Evolutionary conservation across 768 basidiomycete genomes (phyloP).

Genomic region (Collybiopsis confluens): DNA sequence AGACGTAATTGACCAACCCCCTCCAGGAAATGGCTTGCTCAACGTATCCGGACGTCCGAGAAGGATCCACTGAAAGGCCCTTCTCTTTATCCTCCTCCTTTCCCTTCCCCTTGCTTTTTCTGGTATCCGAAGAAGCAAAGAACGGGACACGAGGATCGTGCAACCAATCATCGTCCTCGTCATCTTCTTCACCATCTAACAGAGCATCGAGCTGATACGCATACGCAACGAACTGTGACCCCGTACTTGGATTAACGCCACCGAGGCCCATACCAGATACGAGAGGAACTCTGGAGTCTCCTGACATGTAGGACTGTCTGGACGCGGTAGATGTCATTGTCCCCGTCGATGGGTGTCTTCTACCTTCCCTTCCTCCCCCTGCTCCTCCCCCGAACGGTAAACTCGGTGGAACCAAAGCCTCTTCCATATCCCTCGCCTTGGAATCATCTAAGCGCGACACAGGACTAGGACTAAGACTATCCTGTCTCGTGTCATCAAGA

Average conservation of each 20-base stretch:
- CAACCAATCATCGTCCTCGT: conserved; percentile 3
- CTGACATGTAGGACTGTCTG: conserved; percentile 1
- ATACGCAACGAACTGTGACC: not conserved
- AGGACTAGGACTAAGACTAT: too few relatives aligned
- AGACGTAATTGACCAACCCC: not conserved
- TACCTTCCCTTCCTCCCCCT: not conserved
- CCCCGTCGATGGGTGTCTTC: not conserved
- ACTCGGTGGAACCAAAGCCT: not conserved
- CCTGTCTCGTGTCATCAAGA: not conserved
- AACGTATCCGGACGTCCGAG: not conserved
- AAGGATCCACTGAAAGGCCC: too few relatives aligned
- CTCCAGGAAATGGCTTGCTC: not conserved
- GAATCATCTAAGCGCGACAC: too few relatives aligned
- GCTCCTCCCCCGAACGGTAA: not conserved
- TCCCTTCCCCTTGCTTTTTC: not conserved
- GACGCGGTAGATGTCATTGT: not conserved
- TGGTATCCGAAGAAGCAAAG: not conserved
- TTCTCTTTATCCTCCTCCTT: not conserved
- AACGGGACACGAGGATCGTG: conserved; percentile 1
- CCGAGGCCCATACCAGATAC: too few relatives aligned
- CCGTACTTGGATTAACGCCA: too few relatives aligned
- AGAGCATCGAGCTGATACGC: not conserved
- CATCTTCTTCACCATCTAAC: not conserved
- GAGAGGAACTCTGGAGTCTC: not conserved
- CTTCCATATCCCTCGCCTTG: not conserved